Evolutionary conservation across 192 early-diverging fungal species (phyloP), one percentile per base, ranked within the genome.

Genomic region (Umbelopsis sp.): DNA sequence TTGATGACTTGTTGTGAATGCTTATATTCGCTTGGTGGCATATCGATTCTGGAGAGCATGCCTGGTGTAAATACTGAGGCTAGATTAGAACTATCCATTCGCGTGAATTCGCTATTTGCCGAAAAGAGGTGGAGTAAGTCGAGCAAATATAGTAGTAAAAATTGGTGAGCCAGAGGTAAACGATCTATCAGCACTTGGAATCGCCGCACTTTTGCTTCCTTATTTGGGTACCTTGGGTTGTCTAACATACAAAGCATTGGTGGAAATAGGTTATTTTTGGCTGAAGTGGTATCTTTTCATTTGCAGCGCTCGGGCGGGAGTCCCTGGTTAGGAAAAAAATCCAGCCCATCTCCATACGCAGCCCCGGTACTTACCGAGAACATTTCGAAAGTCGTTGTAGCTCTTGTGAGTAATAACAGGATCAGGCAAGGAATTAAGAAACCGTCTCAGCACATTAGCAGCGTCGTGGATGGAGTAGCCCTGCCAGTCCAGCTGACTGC

Each of bases 61-160:
- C 90, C 90, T 3, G 92, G 92, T 72, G 90, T 89, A 70, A 93
- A 83, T 9, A 93, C 89, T 3, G 92, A 90, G 7, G 92, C 90
- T 71, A 93, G 66, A 70, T 91, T 91, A 17, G 85, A 82, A 36
- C 87, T 79, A 69, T 89, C 87, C 92, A 93, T 93, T 52, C 85
- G 82, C 22, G 90, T 93, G 10, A 82, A 81, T 34, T 73, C 77
- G 52, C 86, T 70, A 66, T 85, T 77, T 11, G 80, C 67, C 10
- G 82, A 77, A 50, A 87, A 87, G 20, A 87, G 51, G 0, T 78
- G 69, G n/a, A 93, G 77, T 17, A 93, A 75, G 68, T 90, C 88
- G 32, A 93, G 74, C 65, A 91, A 84, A 49, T 89, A 91, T 52
- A 93, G 82, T 1, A 93, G 77, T 43, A 90, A 83, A 65, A 87